Evolutionary conservation across 2,329 filamentous ascomycete species (phyloP).

Genomic region (Leptographium procerum): DNA sequence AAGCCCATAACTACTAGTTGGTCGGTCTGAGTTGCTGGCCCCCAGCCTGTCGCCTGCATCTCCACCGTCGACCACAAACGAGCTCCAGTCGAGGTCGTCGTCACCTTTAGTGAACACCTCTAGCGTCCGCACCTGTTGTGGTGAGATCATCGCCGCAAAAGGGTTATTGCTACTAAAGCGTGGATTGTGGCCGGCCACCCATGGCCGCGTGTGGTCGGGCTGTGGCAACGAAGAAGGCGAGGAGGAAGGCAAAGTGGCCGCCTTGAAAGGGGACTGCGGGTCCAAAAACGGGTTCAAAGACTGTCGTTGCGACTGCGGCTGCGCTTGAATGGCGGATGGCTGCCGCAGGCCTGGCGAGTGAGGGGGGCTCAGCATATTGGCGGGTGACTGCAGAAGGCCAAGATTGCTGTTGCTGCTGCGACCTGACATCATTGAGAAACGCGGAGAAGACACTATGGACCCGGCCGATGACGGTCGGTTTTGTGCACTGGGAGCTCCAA

Average conservation of each 20-base stretch:
- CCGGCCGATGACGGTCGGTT: slow-evolving; percentile 24
- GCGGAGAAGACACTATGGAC: slow-evolving; percentile 17
- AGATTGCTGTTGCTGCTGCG: slow-evolving; percentile 4
- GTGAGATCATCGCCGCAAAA: slow-evolving; percentile 29
- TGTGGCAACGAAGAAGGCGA: slow-evolving; percentile 6
- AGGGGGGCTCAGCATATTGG: slow-evolving; percentile 18
- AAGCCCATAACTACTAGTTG: slow-evolving; percentile 46
- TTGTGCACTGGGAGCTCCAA: slow-evolving; percentile 18
- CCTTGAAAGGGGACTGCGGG: neutral
- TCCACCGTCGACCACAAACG: slow-evolving; percentile 33
- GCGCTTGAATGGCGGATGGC: neutral
- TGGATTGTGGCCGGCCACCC: slow-evolving; percentile 17
- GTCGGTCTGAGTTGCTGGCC: slow-evolving; percentile 23
- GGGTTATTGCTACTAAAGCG: slow-evolving; percentile 53
- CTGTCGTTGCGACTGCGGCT: slow-evolving; percentile 7
- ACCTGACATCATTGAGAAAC: slow-evolving; percentile 12
- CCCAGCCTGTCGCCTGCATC: slow-evolving; percentile 13
- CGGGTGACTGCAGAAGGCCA: slow-evolving; percentile 10
- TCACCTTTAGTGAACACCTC: slow-evolving; percentile 51
- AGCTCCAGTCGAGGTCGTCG: slow-evolving; percentile 48
- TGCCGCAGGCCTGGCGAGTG: slow-evolving; percentile 4
- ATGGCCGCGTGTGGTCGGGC: slow-evolving; percentile 11
- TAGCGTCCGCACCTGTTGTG: slow-evolving; percentile 27
- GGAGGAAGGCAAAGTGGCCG: neutral
- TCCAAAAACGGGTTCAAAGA: slow-evolving; percentile 8